Evolutionary conservation across 768 basidiomycete genomes (phyloP).

Genomic region (Trametes villosa): DNA sequence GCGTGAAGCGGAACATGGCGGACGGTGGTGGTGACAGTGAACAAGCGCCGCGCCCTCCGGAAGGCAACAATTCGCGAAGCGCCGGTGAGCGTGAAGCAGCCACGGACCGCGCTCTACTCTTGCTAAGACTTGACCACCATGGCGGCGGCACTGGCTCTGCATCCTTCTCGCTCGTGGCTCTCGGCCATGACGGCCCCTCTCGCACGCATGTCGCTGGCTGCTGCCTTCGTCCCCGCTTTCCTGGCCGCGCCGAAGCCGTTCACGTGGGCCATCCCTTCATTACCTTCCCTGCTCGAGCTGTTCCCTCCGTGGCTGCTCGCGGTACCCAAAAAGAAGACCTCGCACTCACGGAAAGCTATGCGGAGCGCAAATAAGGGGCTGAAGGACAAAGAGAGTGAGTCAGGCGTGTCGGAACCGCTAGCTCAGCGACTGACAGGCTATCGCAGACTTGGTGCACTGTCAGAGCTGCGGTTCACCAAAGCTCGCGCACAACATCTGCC

Average conservation of each 20-base stretch:
- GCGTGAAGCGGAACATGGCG: conserved; percentile 77
- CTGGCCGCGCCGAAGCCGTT: conserved; percentile 35
- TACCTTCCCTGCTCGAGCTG: conserved; percentile 65
- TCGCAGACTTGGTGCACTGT: conserved; percentile 84
- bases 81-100: not conserved
- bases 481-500: conserved; percentile 87
- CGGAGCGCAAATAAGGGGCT: conserved; percentile 91
- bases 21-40: conserved; percentile 21
- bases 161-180: conserved; percentile 33
- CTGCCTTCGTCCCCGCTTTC: conserved; percentile 27
- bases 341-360: conserved; percentile 96
- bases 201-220: conserved; percentile 28
- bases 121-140: conserved; percentile 36
- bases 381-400: conserved; percentile 89
- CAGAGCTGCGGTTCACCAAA: conserved; percentile 90
- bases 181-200: conserved; percentile 28
- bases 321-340: conserved; percentile 92
- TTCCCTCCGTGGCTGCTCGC: conserved; percentile 89
- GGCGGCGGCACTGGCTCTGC: conserved; percentile 44
- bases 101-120: conserved; percentile 13
- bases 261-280: conserved; percentile 42
- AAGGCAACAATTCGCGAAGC: conserved; percentile 5
- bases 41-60: not conserved
- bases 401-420: not conserved
- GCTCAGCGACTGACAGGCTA: conserved; percentile 8